A percentile compares a stretch with the other conserved stretches of the same genome.
phyloP scores from a whole-genome alignment of 345 rosid genomes.

The Theobroma cacao region DNA sequence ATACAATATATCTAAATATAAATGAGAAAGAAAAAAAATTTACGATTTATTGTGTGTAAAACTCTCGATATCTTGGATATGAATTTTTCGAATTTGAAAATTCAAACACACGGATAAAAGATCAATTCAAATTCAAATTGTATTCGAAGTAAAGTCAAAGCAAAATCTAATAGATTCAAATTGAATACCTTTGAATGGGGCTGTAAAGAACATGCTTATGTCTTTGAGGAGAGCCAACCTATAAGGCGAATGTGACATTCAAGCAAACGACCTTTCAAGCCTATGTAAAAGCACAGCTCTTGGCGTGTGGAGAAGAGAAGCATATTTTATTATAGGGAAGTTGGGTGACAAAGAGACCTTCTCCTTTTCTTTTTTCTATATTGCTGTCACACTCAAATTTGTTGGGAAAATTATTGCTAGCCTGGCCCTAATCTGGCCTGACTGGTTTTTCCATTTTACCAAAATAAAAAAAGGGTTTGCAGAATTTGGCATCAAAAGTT shows the following conservation, averaged over 20 bases:
- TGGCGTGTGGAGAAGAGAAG: not conserved
- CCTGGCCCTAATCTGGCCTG: not conserved
- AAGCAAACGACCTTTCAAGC: not conserved
- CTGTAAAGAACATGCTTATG: not conserved
- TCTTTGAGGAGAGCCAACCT: not conserved
- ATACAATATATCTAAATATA: not conserved
- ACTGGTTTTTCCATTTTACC: not conserved
- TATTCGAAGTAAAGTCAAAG: slow-evolving; percentile 20
- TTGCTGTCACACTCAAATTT: slow-evolving; percentile 9
- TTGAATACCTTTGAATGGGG: too few relatives aligned
- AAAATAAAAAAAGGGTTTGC: not conserved
- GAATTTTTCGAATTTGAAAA: not conserved
- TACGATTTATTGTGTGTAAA: not conserved
- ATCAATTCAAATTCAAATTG: not conserved
- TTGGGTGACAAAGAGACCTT: not conserved
- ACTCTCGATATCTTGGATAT: not conserved
- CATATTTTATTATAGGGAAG: not conserved
- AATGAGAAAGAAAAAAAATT: not conserved
- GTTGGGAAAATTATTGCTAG: slow-evolving; percentile 8
- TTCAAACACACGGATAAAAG: not conserved
- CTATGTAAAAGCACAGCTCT: not conserved
- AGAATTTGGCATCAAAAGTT: not conserved
- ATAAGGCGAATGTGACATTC: not conserved
- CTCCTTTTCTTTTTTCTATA: not conserved
- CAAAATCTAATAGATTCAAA: too few relatives aligned